Base-by-base conservation (phyloP, 2,329 filamentous ascomycete species). In the Colletotrichum cuscutae region DNA sequence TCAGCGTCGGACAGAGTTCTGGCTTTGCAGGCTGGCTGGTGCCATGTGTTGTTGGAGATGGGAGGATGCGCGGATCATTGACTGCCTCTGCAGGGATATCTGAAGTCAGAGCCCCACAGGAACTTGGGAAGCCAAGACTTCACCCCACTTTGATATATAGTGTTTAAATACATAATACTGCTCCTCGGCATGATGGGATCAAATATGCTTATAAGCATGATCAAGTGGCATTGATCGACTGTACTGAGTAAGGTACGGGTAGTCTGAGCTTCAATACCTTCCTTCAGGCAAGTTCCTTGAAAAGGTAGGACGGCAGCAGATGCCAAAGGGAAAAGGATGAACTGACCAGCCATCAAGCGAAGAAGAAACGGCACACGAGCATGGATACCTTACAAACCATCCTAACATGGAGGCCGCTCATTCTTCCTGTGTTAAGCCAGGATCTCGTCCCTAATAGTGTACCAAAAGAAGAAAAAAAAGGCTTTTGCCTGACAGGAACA, bases 51-150 rank as follows among this genome's bases (percentile, higher is more conserved):
- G 5, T 58, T 32, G 60, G 42, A 63, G 60, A 63, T 63, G 60
- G 58, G 37, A 61, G 58, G 58, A 61, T 61, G 35, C 24, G 24
- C 58, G 58, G 58, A 52, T 62, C 59, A 52, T 32, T 4, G 19
- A 62, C 59, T 49, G 59, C 37, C 42, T 42, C 42, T 49, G 19
- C 42, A 49, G 19, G 19, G 15, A 49, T n/a, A 9, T 19, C 5
- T 42, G 42, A 19, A 49, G 30, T 62, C 60, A 22, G 15, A 12
- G 19, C 26, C 26, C 30, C 19, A 32, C 42, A n/a, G 19, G 49
- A 22, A 26, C 11, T 46, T n/a, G 28, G 15, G 49, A 12, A 5
- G 60, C 46, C 46, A 63, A 63, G 46, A 53, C 60, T 32, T 49
- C 42, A n/a, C 42, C 9, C 7, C 9, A 24, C 15, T 24, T 35